Base-by-base conservation (phyloP, 176 grass and related monocot genomes). In the Carex scoparia region DNA sequence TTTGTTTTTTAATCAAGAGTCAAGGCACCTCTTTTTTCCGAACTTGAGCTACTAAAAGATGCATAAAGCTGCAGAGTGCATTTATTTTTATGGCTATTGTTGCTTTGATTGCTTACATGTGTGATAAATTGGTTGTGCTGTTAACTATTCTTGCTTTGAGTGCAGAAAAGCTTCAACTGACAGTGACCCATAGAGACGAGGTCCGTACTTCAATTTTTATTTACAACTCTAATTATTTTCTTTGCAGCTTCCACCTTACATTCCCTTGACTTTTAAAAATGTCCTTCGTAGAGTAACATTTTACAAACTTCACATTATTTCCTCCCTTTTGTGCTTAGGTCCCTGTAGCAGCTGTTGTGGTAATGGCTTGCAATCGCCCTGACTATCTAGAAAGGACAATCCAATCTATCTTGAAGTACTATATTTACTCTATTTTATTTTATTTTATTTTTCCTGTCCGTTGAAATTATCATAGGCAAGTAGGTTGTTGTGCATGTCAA, bases 301-400 rank as follows among this genome's bases (percentile, higher is more conserved):
- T 65, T 69, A 79, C 74, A 31, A 68, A 69, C 35, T 68, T 83
- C 7, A 32, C 65, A 51, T 56, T 80, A 81, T 8, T 28, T 88
- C 35, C 66, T 18, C 75, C 58, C 12, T 89, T 56, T 82, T 87
- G 89, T 46, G 54, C 19, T 68, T 78, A 97, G 94, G 88, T 79
- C 59, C 91, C 89, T 88, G 87, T 95, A 83, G 96, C 96, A 67
- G 96, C 93, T 90, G 91, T 99, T 85, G 93, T 99, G 48, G 86
- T 99, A 69, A 95, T 99, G 96, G 96, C 96, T 88, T 99, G 93
- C 87, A 99, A 95, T 92, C 90, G 96, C 37, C 93, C 91, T 77
- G 96, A 95, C 53, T 99, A 99, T 91, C 89, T 99, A 76, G 87
- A 94, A 78, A 94, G 85, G 86, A 99, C 96, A 92, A 86, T 99